Base-by-base conservation (phyloP, 768 basidiomycete species). In the Gloeopeniophorella convolvens region DNA sequence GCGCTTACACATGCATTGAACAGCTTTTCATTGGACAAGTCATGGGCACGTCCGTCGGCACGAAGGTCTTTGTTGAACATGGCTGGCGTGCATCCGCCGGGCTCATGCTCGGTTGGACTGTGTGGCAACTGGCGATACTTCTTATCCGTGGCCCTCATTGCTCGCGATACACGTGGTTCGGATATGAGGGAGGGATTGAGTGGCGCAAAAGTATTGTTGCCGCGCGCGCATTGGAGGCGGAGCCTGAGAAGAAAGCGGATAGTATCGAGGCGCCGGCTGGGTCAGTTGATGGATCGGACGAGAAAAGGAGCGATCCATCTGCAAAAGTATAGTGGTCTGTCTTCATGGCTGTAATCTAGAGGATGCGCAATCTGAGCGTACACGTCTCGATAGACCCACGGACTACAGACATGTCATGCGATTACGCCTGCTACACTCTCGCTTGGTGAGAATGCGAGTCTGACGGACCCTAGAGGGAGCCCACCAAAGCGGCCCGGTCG, bases 1-100 rank as follows among this genome's bases (percentile, higher is more conserved):
- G 7, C n/a, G 16, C 28, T 45, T 10, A 8, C 26, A 12, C 3
- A 1, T 18, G 28, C n/a, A 13, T 9, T 42, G 30, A 41, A 10
- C 20, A 50, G 42, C 20, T 51, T 23, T 46, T 51, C 28, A 35
- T 51, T 21, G 70, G 70, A 6, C 68, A 69, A 54, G 68, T 70
- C 11, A 65, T 65, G 20, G 70, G 70, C n/a, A 68, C 68, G 20
- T 63, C 67, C 6, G 67, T 66, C 16, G 61, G 69, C 21, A 67
- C 67, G 3, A 58, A 60, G 31, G 57, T 71, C 12, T 72, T 70
- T 57, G 63, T 67, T 23, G 15, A 55, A 4, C 43, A 62, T 27
- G 71, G 71, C 9, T 69, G 66, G 65, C 54, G 50, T 9, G 59
- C 65, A 3, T 65, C 60, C 11, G 49, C 37, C n/a, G 31, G 30